Evolutionary conservation across 2,329 filamentous ascomycete species (phyloP).

Genomic region (Penicillium janthinellum): DNA sequence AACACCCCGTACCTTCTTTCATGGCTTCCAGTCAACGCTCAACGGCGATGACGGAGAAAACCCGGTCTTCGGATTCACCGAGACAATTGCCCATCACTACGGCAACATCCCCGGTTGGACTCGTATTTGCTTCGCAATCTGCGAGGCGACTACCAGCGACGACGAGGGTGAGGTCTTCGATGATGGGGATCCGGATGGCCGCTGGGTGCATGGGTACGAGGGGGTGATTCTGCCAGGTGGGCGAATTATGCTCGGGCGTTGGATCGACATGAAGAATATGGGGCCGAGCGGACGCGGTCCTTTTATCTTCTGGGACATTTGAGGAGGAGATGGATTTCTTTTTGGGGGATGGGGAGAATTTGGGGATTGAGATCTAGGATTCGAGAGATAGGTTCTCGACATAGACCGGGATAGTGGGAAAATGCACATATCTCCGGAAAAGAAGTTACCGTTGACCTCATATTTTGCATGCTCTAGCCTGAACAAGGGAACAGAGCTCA

Average conservation of each 20-base stretch:
- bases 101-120: slow-evolving; percentile 40
- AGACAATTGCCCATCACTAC: slow-evolving; percentile 30
- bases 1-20: slow-evolving; percentile 26
- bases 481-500: background rate
- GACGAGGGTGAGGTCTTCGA: slow-evolving; percentile 2
- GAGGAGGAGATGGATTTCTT: background rate
- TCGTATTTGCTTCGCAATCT: slow-evolving; percentile 42
- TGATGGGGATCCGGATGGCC: slow-evolving; percentile 17
- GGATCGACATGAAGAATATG: slow-evolving; percentile 38
- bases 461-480: background rate
- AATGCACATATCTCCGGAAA: background rate
- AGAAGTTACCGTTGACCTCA: background rate
- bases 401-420: too few species aligned
- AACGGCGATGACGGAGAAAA: slow-evolving; percentile 12
- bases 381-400: too few species aligned
- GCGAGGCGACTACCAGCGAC: slow-evolving; percentile 16
- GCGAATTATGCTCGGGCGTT: slow-evolving; percentile 53
- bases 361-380: too few species aligned
- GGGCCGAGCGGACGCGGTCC: slow-evolving; percentile 25
- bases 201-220: slow-evolving; percentile 50
- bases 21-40: slow-evolving; percentile 27
- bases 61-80: slow-evolving; percentile 39
- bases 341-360: background rate
- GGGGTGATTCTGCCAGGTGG: slow-evolving; percentile 51
- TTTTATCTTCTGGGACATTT: slow-evolving; percentile 38